Evolutionary conservation across 2,329 filamentous ascomycete species (phyloP).

Genomic region (Trichoderma sp.): DNA sequence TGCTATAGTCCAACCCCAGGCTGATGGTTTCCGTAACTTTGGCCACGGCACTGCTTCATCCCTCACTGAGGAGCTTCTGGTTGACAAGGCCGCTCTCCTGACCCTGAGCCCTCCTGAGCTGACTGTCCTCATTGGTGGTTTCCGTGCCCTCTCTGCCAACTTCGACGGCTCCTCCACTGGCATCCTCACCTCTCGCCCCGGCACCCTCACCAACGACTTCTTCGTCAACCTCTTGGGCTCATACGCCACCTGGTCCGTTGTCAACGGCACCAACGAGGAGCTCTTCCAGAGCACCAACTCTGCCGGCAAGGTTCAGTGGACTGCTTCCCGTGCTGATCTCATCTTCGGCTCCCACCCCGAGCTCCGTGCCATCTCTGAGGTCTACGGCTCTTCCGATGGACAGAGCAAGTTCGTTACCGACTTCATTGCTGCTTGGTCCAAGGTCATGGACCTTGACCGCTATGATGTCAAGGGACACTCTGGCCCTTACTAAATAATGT

Average conservation of each 20-base stretch:
- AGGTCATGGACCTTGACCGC: conserved; percentile 72
- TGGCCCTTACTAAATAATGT: conserved; percentile 7
- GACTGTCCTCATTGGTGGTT: conserved; percentile 66
- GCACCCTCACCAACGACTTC: conserved; percentile 73
- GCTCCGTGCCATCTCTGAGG: conserved; percentile 65
- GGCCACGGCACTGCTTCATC: conserved; percentile 60
- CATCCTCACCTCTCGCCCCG: conserved; percentile 64
- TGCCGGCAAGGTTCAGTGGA: conserved; percentile 65
- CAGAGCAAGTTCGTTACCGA: conserved; percentile 65
- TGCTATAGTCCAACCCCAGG: conserved; percentile 55
- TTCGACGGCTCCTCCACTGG: conserved; percentile 65
- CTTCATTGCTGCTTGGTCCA: conserved; percentile 67
- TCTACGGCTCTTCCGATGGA: conserved; percentile 60
- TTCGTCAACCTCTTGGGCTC: conserved; percentile 74
- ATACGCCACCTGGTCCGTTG: conserved; percentile 55
- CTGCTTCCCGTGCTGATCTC: conserved; percentile 64
- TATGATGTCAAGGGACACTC: conserved; percentile 47
- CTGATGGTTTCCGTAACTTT: conserved; percentile 77
- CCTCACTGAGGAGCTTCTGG: conserved; percentile 63
- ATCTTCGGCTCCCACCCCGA: conserved; percentile 71
- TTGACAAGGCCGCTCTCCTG: conserved; percentile 69
- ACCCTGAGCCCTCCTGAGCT: conserved; percentile 68
- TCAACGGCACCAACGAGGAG: conserved; percentile 46
- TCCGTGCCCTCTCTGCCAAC: conserved; percentile 67
- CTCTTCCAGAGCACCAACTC: conserved; percentile 62